These are phyloP conservation scores for Tuber melanosporum DNA, from an alignment of 495 filamentous ascomycete species.

Conservation along the genomic window DNA sequence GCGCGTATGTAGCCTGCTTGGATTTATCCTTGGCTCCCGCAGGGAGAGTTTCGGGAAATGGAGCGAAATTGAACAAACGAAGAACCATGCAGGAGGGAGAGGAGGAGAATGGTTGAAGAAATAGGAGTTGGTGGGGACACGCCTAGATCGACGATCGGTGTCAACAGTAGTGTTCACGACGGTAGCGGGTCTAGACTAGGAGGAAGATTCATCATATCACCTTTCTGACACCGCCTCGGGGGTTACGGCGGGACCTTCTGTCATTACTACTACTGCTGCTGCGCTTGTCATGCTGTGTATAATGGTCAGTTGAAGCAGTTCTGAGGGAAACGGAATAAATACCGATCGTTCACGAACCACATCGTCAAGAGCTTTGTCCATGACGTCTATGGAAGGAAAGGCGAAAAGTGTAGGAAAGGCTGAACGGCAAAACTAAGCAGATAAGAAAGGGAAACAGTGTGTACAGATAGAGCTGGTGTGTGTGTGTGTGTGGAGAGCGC, in stretches of 20 bases:
- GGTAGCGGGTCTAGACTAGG: background rate
- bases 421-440: background rate
- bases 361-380: conserved; percentile 81
- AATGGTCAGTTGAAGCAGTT: conserved; percentile 1
- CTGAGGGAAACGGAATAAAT: conserved; percentile 42
- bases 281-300: conserved; percentile 18
- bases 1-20: conserved; percentile 1
- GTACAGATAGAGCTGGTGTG: background rate
- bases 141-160: conserved; percentile 28
- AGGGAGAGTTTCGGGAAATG: conserved; percentile 22
- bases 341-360: conserved; percentile 76
- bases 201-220: conserved; percentile 12
- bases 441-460: background rate
- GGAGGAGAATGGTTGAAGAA: conserved; percentile 29
- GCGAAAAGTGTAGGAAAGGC: conserved; percentile 6
- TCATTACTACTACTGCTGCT: conserved; percentile 26
- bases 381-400: conserved; percentile 41
- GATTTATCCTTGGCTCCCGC: conserved; percentile 10
- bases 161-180: conserved; percentile 18
- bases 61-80: conserved; percentile 19
- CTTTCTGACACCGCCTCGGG: conserved; percentile 42
- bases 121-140: conserved; percentile 40
- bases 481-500: background rate
- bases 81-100: conserved; percentile 27
- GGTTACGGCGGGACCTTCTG: conserved; percentile 36